Evolutionary conservation across 2,329 filamentous ascomycete genomes (phyloP), one percentile per base, ranked within the genome.

Genomic region (Alternaria solani): DNA sequence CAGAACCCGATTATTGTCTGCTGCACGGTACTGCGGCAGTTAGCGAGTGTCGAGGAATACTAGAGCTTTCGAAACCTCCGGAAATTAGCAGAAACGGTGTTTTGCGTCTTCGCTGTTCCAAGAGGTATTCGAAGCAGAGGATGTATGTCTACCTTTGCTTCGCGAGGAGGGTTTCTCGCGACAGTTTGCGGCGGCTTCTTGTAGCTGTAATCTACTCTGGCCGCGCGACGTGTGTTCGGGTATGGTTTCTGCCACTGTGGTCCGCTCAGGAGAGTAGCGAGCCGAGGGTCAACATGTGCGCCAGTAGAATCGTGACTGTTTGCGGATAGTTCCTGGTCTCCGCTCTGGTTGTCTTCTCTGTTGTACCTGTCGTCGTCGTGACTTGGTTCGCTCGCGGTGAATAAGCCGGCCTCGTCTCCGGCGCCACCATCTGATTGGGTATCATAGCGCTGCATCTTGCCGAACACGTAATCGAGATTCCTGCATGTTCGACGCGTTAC

Each of bases 381-480:
- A 44, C 61, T 16, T 38, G 57, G 47, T 49, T 59, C 51, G 57
- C 49, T 52, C 25, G 47, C 42, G 41, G 60, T 55, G 41, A 57
- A 44, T 18, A 59, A 61, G 54, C 51, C 36, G 58, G 23, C 55
- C 60, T 67, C 59, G 54, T 65, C 62, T 63, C 66, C 9, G 54
- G 43, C 25, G 34, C 28, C 52, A 30, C 60, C 47, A 23, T 66
- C 62, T 72, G 66, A 71, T 72, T 72, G 69, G 69, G 57, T 60
- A 49, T 26, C 20, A 49, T 51, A 42, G 58, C 59, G 66, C 60
- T 65, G 54, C 56, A 65, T 69, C 23, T 63, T 71, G 67, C 64
- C 66, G 67, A 67, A 51, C 73, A 74, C 70, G 72, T 74, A 69
- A 51, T 55, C 63, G 62, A 67, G 61, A 39, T 57, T 44, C 48